These are phyloP conservation scores for Colletotrichum neosansevieriae DNA, from an alignment of 2,329 filamentous ascomycete species.

Conservation along the genomic window DNA sequence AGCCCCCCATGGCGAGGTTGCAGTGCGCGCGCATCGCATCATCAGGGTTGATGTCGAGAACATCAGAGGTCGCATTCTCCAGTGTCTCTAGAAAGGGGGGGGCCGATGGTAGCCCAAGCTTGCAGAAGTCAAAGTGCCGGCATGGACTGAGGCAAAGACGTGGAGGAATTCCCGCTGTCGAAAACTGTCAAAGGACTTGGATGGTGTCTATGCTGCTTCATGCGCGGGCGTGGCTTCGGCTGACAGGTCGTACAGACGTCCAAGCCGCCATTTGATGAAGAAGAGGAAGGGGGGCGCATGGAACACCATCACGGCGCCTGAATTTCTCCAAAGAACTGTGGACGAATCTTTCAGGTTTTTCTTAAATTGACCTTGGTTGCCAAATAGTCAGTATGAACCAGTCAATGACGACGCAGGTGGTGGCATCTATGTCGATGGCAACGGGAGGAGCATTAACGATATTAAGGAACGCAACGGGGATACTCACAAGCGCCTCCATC, in stretches of 20 bases:
- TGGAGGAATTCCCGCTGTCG: not conserved
- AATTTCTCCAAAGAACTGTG: not conserved
- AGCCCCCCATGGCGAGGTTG: slow-evolving; percentile 14
- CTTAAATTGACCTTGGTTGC: not conserved
- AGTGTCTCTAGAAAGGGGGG: not conserved
- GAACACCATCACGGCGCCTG: not conserved
- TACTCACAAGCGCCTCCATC: slow-evolving; percentile 28
- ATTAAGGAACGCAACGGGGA: slow-evolving; percentile 22
- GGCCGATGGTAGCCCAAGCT: slow-evolving; percentile 25
- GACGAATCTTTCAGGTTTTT: not conserved
- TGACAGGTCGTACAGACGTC: slow-evolving; percentile 32
- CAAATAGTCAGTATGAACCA: not conserved
- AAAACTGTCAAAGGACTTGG: not conserved
- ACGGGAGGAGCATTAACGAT: not conserved
- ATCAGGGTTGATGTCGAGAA: not conserved
- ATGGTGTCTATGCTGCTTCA: slow-evolving; percentile 9
- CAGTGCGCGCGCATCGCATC: not conserved
- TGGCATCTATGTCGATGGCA: too few species aligned
- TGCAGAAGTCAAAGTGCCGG: not conserved
- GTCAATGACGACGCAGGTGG: not conserved
- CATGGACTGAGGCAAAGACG: not conserved
- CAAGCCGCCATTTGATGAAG: not conserved
- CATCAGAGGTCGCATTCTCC: not conserved
- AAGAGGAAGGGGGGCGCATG: not conserved
- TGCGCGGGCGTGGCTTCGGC: slow-evolving; percentile 22